Base-by-base conservation (phyloP, 768 basidiomycete genomes). In the Rhodotorula paludigena region DNA sequence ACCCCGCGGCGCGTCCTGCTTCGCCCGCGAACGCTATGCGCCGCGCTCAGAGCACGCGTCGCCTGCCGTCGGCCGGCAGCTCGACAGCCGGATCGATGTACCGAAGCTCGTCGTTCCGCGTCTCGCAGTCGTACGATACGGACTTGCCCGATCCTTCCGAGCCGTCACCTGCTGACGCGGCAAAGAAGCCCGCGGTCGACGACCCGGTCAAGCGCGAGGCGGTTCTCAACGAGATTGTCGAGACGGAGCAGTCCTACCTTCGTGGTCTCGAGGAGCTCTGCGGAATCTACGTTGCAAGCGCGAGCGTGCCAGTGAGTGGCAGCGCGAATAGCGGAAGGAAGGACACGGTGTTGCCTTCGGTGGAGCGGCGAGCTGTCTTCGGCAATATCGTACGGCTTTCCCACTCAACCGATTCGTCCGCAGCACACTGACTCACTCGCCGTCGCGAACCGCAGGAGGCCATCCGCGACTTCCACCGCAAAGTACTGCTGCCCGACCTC, bases 201-300 rank as follows among this genome's bases (percentile, higher is more conserved):
- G 92, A 99, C 78, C 87, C 87, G 76, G 81, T 82, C 18, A 93
- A 90, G 79, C 84, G 96, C 48, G 84, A 85, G 25, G 86, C 86
- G 79, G 84, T 98, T 39, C 82, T 97, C 67, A 84, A 86, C 56
- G 96, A 99, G 81, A 96, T 99, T 71, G 84, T 97, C 56, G 91
- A 90, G 74, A 98, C 94, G 51, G 96, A 99, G 79, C 83, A 89
- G 68, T 92, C 92, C 3, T 99, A 99, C 78, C 90, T 94, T 67
- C 88, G 88, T 71, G 89, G 91, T n/a, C 80, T 99, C 39, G 87
- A 90, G 75, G 94, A 96, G 78, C 85, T 99, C 15, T 86, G 93
- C 57, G 89, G 91, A 65, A 94, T 99, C 57, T 99, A 98, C 76
- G 89, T 98, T 79, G 88, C 86, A 76, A 92, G 92, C 51, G 87